Conservation (phyloP, 2,329 filamentous ascomycete species). For the Aspergillus fructus region DNA sequence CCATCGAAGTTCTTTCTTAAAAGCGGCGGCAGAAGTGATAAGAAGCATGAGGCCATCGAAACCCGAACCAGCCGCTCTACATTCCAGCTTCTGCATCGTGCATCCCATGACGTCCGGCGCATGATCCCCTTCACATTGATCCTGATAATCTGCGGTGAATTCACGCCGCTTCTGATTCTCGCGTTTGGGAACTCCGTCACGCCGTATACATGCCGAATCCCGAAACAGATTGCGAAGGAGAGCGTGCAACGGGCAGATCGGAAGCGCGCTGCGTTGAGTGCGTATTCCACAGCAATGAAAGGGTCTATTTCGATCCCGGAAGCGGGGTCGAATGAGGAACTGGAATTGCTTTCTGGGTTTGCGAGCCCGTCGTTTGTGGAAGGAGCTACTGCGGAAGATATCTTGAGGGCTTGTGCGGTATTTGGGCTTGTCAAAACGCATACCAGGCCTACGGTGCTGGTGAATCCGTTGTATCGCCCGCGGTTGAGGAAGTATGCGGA, state of each 20-base stretch:
- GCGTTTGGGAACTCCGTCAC: constrained; percentile 67
- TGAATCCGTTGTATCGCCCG: constrained; percentile 49
- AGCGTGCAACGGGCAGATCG: constrained; percentile 53
- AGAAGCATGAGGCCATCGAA: not conserved
- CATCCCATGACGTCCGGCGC: constrained; percentile 70
- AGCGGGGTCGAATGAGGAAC: constrained; percentile 22
- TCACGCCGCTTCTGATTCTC: constrained; percentile 77
- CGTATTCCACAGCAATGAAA: constrained; percentile 18
- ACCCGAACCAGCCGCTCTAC: constrained; percentile 59
- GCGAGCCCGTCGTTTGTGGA: constrained; percentile 21
- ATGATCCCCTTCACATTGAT: constrained; percentile 76
- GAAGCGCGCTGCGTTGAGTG: constrained; percentile 27
- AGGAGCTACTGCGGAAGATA: constrained; percentile 21
- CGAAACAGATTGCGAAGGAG: constrained; percentile 65
- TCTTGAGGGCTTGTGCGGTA: constrained; percentile 36
- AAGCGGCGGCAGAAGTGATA: not conserved
- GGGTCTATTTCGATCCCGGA: constrained; percentile 17
- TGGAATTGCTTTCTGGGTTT: constrained; percentile 31
- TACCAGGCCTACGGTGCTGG: constrained; percentile 45
- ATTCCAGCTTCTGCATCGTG: constrained; percentile 69
- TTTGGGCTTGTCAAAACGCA: constrained; percentile 33
- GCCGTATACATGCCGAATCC: constrained; percentile 80
- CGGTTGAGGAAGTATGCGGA: constrained; percentile 56
- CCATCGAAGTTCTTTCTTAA: constrained; percentile 12
- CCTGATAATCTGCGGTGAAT: constrained; percentile 77